phyloP scores from a whole-genome alignment of 768 basidiomycete genomes.

The Tylopilus balloui region DNA sequence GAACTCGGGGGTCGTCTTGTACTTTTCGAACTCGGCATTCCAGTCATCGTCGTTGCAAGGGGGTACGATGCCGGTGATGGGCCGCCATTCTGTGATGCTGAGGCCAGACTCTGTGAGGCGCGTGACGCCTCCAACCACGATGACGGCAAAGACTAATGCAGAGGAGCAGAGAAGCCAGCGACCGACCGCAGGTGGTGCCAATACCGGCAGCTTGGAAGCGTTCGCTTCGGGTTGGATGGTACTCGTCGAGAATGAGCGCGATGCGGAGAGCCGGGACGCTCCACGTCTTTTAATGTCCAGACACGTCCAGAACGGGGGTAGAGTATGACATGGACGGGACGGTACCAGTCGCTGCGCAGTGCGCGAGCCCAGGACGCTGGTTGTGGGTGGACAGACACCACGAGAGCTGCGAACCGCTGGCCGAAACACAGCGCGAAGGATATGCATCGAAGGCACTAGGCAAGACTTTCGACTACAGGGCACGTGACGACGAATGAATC shows the following conservation, averaged over 20 bases:
- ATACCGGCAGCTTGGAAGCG: conserved; percentile 43
- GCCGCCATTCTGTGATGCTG: conserved; percentile 97
- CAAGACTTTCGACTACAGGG: not conserved
- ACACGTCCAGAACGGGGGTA: conserved; percentile 4
- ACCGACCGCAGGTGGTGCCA: conserved; percentile 68
- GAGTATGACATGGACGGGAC: conserved; percentile 2
- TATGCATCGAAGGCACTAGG: conserved; percentile 13
- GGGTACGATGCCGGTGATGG: conserved; percentile 84
- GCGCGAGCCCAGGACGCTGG: conserved; percentile 9
- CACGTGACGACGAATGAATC: conserved; percentile 18
- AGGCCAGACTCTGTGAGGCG: conserved; percentile 96
- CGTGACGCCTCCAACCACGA: conserved; percentile 94
- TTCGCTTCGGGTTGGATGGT: conserved; percentile 12
- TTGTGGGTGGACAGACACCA: not conserved
- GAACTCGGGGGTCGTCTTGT: conserved; percentile 93
- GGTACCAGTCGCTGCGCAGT: not conserved
- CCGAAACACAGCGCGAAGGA: conserved; percentile 19
- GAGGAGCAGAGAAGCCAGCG: conserved; percentile 85
- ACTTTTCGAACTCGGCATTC: conserved; percentile 88
- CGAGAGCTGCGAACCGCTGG: conserved; percentile 12
- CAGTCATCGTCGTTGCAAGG: conserved; percentile 75
- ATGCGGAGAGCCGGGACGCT: conserved; percentile 22
- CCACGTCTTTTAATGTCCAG: not conserved
- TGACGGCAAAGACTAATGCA: conserved; percentile 82
- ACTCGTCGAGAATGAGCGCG: conserved; percentile 40